phyloP scores from a whole-genome alignment of 1,284 basidiomycete species.

The Anthracocystis setariae region DNA sequence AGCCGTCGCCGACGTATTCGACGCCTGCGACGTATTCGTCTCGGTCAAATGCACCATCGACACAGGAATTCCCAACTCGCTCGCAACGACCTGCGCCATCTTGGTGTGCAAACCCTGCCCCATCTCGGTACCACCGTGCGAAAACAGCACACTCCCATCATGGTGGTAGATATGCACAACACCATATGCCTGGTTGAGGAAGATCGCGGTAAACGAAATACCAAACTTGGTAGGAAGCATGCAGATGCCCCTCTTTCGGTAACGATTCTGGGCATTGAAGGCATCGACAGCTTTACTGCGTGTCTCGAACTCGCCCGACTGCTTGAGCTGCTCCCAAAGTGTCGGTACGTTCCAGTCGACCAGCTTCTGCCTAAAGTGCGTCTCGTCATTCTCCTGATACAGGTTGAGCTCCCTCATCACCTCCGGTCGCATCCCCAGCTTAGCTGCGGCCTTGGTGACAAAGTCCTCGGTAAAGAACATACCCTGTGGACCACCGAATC shows the following conservation, averaged over 20 bases:
- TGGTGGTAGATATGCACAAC: constrained; percentile 67
- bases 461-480: constrained; percentile 67
- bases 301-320: constrained; percentile 55
- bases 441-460: constrained; percentile 64
- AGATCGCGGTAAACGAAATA: constrained; percentile 65
- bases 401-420: constrained; percentile 65
- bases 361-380: constrained; percentile 67
- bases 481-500: constrained; percentile 68
- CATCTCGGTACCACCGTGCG: constrained; percentile 67
- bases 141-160: constrained; percentile 61
- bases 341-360: constrained; percentile 68
- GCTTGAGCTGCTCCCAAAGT: constrained; percentile 59
- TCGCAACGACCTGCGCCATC: constrained; percentile 67
- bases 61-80: constrained; percentile 65
- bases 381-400: constrained; percentile 66
- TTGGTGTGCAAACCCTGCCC: constrained; percentile 66
- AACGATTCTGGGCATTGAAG: constrained; percentile 66
- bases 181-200: constrained; percentile 67
- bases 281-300: constrained; percentile 59
- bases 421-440: constrained; percentile 65
- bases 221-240: constrained; percentile 68
- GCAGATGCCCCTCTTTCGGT: constrained; percentile 66
- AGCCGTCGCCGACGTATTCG: constrained; percentile 67
- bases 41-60: constrained; percentile 58
- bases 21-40: constrained; percentile 65